Evolutionary conservation across 768 basidiomycete genomes (phyloP), one percentile per base, ranked within the genome.

Genomic region (Serendipita vermifera): DNA sequence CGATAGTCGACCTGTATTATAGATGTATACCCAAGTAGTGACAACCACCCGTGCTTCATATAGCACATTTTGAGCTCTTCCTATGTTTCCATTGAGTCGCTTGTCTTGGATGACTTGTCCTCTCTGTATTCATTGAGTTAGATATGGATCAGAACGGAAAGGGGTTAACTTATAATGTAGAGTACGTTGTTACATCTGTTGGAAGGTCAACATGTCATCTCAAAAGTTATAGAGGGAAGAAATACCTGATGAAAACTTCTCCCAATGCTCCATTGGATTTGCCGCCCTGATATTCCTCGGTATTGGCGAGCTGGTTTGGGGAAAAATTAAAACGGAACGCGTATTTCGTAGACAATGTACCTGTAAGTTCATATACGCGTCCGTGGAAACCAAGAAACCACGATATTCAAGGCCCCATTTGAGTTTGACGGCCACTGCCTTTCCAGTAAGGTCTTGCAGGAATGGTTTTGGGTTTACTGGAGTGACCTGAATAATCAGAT

Each of bases 381-480:
- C 96, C 5, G 96, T 97, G 65, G 89, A 93, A 62, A 99, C 96
- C 60, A 99, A 78, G 74, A 96, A 99, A 38, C 96, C 96, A 74
- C 92, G 96, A 77, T 98, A 98, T 67, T 98, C 92, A 53, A 97
- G 77, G 59, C 96, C 96, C 96, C 96, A 99, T 74, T 99, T 99
- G 65, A 99, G 80, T 59, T 82, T 81, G 60, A 98, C 96, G 65
- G 82, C 87, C 40, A 98, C 89, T 35, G 86, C 84, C 75, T 99
- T 97, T 60, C 96, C 96, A 26, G 96, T 97, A 62, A 98, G 82
- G 69, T 96, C 93, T 73, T 97, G 92, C 65, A 99, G 78, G 75
- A 98, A 98, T 4, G 96, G 96, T 73, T 98, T 98, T 20, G 96
- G 96, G 72, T 99, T 99, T 65, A 98, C 90, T 62, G 93, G 93